phyloP scores from a whole-genome alignment of 345 rosid genomes.

The Barbarea vulgaris region DNA sequence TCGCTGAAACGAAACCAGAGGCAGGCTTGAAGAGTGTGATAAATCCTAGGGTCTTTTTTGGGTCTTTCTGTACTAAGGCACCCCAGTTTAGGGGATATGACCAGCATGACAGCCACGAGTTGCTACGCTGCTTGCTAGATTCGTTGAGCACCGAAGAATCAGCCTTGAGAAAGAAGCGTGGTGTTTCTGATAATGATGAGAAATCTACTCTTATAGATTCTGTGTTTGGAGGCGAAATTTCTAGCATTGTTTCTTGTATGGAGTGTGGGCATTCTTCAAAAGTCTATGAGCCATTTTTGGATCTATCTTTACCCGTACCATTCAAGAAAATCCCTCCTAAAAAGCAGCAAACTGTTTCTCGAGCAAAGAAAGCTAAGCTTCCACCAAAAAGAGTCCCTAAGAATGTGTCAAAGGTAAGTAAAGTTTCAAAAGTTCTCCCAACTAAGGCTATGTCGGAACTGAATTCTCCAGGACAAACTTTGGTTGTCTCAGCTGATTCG shows the following conservation, averaged over 20 bases:
- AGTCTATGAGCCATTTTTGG: constrained; percentile 86
- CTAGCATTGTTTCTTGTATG: constrained; percentile 83
- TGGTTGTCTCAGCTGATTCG: constrained; percentile 22
- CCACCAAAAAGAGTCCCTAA: constrained; percentile 64
- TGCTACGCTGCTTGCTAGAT: constrained; percentile 87
- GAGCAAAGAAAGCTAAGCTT: constrained; percentile 67
- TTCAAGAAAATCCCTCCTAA: constrained; percentile 74
- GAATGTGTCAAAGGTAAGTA: constrained; percentile 51
- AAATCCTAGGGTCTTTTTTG: constrained; percentile 76
- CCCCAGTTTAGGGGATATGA: constrained; percentile 93
- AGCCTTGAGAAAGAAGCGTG: constrained; percentile 49
- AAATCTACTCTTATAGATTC: constrained; percentile 68
- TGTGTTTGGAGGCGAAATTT: constrained; percentile 83
- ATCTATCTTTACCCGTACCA: constrained; percentile 92
- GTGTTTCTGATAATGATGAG: constrained; percentile 43
- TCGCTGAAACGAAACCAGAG: constrained; percentile 66
- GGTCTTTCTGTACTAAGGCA: constrained; percentile 67
- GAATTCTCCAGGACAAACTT: constrained; percentile 25
- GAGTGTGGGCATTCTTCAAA: constrained; percentile 90
- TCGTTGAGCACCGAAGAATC: constrained; percentile 80
- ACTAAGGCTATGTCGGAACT: constrained; percentile 40
- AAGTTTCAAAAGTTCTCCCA: constrained; percentile 45
- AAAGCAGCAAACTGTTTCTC: constrained; percentile 55
- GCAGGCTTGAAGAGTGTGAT: constrained; percentile 60
- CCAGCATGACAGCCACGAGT: constrained; percentile 97